A percentile compares a stretch with the other conserved stretches of the same genome.
phyloP scores from a whole-genome alignment of 1,139 yeast species.

The Kazachstania sp. region DNA sequence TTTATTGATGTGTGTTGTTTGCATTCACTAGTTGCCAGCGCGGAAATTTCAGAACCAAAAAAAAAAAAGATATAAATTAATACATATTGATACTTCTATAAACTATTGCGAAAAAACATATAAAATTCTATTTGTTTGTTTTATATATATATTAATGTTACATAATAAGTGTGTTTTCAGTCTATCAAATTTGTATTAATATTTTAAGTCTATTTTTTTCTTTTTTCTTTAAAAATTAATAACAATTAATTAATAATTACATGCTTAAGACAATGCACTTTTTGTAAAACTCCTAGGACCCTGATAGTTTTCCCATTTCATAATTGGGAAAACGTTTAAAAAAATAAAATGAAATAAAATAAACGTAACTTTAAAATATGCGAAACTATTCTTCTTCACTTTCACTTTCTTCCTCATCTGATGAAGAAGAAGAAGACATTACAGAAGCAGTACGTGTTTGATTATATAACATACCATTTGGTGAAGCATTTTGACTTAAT shows the following conservation, averaged over 20 bases:
- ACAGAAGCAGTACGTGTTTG: conserved; percentile 20
- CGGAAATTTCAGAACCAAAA: too few species aligned
- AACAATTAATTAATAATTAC: conserved; percentile 1
- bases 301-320: neutral
- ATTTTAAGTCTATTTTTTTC: neutral
- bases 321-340: neutral
- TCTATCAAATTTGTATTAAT: neutral
- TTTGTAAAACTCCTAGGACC: neutral
- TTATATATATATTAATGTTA: conserved; percentile 8
- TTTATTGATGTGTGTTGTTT: too few species aligned
- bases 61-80: too few species aligned
- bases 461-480: conserved; percentile 22
- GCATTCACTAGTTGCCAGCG: too few species aligned
- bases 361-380: neutral
- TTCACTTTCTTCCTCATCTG: conserved; percentile 36
- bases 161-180: conserved; percentile 4
- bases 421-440: conserved; percentile 38
- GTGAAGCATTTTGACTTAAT: conserved; percentile 26
- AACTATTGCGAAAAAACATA: too few species aligned
- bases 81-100: too few species aligned
- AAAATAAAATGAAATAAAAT: neutral
- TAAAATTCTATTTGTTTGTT: neutral
- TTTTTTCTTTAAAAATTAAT: too few species aligned
- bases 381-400: conserved; percentile 34
- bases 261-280: neutral